Conservation (phyloP, 768 basidiomycete species). For the Xerocomellus amylosporus region DNA sequence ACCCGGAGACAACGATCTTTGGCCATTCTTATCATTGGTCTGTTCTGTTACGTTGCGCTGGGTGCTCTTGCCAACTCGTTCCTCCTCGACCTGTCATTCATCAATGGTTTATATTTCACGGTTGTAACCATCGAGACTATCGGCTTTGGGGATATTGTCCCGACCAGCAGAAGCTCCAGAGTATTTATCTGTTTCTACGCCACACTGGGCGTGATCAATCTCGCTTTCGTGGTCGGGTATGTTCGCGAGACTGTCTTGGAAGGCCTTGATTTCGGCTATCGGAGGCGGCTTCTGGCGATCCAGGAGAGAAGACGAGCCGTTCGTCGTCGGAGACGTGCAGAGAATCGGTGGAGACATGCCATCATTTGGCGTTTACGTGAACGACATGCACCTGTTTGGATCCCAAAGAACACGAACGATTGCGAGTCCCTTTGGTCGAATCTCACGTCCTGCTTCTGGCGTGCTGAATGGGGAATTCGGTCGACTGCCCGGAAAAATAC, state of each 20-base stretch:
- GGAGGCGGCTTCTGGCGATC: constrained; percentile 48
- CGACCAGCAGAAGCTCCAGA: constrained; percentile 48
- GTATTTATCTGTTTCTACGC: constrained; percentile 60
- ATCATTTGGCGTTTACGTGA: constrained; percentile 62
- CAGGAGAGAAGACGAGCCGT: constrained; percentile 44
- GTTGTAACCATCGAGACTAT: constrained; percentile 71
- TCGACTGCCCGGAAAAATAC: constrained; percentile 1
- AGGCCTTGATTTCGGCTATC: constrained; percentile 63
- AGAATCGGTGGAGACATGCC: constrained; percentile 56
- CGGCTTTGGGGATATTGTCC: constrained; percentile 75
- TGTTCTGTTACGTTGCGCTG: constrained; percentile 70
- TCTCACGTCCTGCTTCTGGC: constrained; percentile 9
- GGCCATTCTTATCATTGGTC: constrained; percentile 72
- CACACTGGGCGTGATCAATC: constrained; percentile 57
- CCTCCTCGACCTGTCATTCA: constrained; percentile 53
- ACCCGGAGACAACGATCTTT: constrained; percentile 77
- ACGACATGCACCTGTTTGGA: constrained; percentile 50
- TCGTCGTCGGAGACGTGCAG: constrained; percentile 43
- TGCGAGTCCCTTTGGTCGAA: constrained; percentile 8
- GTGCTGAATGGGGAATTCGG: constrained; percentile 6
- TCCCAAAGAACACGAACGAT: constrained; percentile 35
- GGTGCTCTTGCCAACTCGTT: constrained; percentile 62
- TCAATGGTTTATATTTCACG: constrained; percentile 77
- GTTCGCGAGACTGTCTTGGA: constrained; percentile 73
- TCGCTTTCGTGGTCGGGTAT: constrained; percentile 62